phyloP scores from a whole-genome alignment of 768 basidiomycete species.

The Mycena belliarum region DNA sequence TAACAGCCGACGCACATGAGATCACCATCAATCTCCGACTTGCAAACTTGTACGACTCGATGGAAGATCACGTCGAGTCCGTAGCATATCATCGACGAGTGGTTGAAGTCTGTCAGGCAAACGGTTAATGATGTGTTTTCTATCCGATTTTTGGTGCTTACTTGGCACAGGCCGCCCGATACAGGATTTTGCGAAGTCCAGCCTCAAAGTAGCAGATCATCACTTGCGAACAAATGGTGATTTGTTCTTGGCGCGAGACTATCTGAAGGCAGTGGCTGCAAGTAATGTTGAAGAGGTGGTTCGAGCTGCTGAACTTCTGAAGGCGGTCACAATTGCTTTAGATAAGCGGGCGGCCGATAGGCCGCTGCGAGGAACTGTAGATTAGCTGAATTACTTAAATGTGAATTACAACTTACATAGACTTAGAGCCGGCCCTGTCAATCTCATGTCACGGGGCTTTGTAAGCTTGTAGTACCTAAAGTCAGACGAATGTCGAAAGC shows the following conservation, averaged over 20 bases:
- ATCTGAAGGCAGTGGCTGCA: conserved; percentile 68
- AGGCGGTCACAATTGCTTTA: conserved; percentile 47
- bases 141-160: conserved; percentile 15
- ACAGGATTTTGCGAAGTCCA: conserved; percentile 82
- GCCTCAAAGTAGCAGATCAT: conserved; percentile 80
- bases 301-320: conserved; percentile 71
- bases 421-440: conserved; percentile 37
- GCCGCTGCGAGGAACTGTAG: not conserved
- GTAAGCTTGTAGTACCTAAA: conserved; percentile 41
- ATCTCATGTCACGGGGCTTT: conserved; percentile 10
- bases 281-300: conserved; percentile 85
- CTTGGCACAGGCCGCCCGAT: conserved; percentile 58
- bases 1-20: conserved; percentile 77
- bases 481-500: conserved; percentile 40
- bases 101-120: conserved; percentile 68
- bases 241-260: conserved; percentile 68
- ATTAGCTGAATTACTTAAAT: too few relatives aligned
- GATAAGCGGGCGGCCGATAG: conserved; percentile 25
- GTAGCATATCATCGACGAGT: conserved; percentile 81
- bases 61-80: conserved; percentile 69
- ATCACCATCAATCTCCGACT: conserved; percentile 72
- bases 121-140: conserved; percentile 41
- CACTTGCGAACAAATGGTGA: conserved; percentile 69
- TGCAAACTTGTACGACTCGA: conserved; percentile 66
- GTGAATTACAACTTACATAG: too few relatives aligned